These are phyloP conservation scores for Diaporthe citriasiana DNA, from an alignment of 2,329 filamentous ascomycete species.

Conservation along the genomic window DNA sequence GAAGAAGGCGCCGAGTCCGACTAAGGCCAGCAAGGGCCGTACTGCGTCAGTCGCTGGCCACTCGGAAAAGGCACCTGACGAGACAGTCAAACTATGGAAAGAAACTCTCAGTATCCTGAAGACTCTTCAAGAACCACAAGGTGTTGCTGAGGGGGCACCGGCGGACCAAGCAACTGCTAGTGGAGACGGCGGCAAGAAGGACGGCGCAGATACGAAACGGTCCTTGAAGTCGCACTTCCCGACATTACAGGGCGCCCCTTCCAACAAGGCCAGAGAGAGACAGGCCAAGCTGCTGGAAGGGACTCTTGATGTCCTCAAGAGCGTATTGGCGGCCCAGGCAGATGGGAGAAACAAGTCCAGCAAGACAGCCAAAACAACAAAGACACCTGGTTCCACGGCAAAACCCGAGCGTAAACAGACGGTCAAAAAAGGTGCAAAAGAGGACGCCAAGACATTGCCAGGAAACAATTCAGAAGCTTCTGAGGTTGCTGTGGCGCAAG, in stretches of 20 bases:
- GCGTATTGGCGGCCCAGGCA: slow-evolving; percentile 52
- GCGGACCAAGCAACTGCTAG: neutral
- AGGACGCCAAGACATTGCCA: neutral
- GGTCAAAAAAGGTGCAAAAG: neutral
- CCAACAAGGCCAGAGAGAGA: slow-evolving; percentile 40
- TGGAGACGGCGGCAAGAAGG: slow-evolving; percentile 1
- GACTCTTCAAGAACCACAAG: slow-evolving; percentile 44
- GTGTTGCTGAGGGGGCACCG: neutral
- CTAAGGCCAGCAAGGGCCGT: neutral
- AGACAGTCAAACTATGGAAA: slow-evolving; percentile 45
- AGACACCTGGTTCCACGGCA: neutral
- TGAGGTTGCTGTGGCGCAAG: slow-evolving; percentile 23
- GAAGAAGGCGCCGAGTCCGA: neutral
- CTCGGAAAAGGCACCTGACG: neutral
- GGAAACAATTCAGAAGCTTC: neutral
- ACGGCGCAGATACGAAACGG: slow-evolving; percentile 38
- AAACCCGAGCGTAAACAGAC: slow-evolving; percentile 30
- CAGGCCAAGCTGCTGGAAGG: slow-evolving; percentile 54
- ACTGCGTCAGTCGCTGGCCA: neutral
- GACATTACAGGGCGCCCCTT: slow-evolving; percentile 19
- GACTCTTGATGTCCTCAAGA: slow-evolving; percentile 55
- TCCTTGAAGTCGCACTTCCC: slow-evolving; percentile 39
- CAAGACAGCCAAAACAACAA: slow-evolving; percentile 10
- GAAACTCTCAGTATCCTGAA: slow-evolving; percentile 48
- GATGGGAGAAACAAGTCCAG: slow-evolving; percentile 34